phyloP scores from a whole-genome alignment of 371 early-diverging fungal genomes.

The Lichtheimia corymbifera region DNA sequence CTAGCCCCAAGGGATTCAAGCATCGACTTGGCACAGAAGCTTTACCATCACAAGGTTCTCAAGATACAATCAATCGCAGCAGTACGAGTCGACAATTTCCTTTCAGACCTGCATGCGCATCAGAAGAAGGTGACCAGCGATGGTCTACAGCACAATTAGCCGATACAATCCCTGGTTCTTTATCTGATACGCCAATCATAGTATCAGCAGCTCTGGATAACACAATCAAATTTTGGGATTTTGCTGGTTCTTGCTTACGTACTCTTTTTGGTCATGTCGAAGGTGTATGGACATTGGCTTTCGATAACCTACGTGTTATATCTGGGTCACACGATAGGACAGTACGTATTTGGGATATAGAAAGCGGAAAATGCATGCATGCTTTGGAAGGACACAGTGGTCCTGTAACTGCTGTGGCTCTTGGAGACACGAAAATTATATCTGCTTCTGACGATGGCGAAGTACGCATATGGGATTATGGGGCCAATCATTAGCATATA shows the following conservation, averaged over 20 bases:
- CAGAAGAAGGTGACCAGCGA: slow-evolving; percentile 2
- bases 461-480: slow-evolving; percentile 81
- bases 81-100: neutral
- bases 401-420: slow-evolving; percentile 73
- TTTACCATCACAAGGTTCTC: neutral
- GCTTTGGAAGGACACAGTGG: slow-evolving; percentile 69
- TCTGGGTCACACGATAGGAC: slow-evolving; percentile 89
- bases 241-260: slow-evolving; percentile 75
- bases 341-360: slow-evolving; percentile 95
- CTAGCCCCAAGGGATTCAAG: slow-evolving; percentile 46
- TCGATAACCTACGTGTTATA: slow-evolving; percentile 89
- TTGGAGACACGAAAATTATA: slow-evolving; percentile 87
- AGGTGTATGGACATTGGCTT: slow-evolving; percentile 88
- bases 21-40: slow-evolving; percentile 31
- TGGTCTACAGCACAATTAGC: neutral
- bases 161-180: neutral
- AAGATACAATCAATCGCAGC: neutral
- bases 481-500: slow-evolving; percentile 15
- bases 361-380: slow-evolving; percentile 79
- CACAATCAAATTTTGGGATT: slow-evolving; percentile 88
- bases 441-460: slow-evolving; percentile 86
- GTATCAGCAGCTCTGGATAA: slow-evolving; percentile 89
- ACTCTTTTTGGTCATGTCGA: slow-evolving; percentile 91
- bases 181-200: slow-evolving; percentile 55
- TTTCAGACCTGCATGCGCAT: slow-evolving; percentile 21